These are phyloP conservation scores for Liquidambar formosana DNA, from an alignment of 164 flowering plant genomes.

Conservation along the genomic window DNA sequence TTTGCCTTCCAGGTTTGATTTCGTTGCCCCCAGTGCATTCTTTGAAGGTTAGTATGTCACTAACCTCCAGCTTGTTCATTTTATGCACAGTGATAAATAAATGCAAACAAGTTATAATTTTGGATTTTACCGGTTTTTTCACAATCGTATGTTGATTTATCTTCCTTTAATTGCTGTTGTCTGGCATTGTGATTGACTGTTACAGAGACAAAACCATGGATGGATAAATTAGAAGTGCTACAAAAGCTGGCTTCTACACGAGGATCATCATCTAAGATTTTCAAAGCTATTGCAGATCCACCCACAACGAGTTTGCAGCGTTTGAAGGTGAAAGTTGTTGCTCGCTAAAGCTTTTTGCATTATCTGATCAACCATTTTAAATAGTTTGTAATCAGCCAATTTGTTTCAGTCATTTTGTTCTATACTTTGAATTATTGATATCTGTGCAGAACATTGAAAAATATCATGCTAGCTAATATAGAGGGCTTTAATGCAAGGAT, in stretches of 20 bases:
- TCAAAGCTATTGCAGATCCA: slow-evolving; percentile 97
- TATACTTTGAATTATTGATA: not conserved
- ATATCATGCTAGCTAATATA: not conserved
- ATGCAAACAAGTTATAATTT: too few relatives aligned
- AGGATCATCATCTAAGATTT: slow-evolving; percentile 64
- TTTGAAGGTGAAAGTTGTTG: slow-evolving; percentile 56
- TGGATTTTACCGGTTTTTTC: too few relatives aligned
- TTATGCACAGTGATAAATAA: too few relatives aligned
- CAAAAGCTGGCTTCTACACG: slow-evolving; percentile 56
- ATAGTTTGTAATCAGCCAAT: not conserved
- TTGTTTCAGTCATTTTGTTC: not conserved
- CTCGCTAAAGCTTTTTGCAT: not conserved
- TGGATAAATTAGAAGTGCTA: slow-evolving; percentile 75
- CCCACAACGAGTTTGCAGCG: slow-evolving; percentile 98
- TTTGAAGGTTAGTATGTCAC: slow-evolving; percentile 53
- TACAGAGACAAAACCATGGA: slow-evolving; percentile 88
- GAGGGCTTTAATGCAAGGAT: not conserved
- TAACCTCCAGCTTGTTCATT: too few relatives aligned
- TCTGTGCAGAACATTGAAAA: not conserved
- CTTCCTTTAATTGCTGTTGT: not conserved
- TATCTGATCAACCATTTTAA: not conserved
- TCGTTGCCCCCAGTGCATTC: slow-evolving; percentile 85
- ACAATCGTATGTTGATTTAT: not conserved
- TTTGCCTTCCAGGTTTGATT: slow-evolving; percentile 68
- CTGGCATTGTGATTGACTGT: slow-evolving; percentile 6